These are phyloP conservation scores for Auxenochlorella pyrenoidosa DNA, from an alignment of 139 green algal species.

Conservation along the genomic window DNA sequence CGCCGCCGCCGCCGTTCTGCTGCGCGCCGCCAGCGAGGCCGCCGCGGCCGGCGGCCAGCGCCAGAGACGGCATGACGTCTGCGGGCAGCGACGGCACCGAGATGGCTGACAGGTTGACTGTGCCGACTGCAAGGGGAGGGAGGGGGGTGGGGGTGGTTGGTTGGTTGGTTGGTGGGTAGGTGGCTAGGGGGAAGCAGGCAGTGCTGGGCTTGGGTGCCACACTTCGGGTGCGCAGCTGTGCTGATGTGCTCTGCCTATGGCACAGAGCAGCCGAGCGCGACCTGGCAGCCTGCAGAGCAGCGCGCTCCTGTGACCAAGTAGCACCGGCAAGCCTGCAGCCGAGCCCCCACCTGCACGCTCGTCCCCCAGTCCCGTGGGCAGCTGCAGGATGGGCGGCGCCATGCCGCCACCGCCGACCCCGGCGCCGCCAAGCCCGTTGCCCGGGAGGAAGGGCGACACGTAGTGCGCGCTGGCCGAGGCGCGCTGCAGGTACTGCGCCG, in stretches of 20 bases:
- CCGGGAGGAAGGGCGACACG: conserved; percentile 1
- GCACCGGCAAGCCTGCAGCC: background rate
- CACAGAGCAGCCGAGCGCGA: background rate
- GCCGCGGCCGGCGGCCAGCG: background rate
- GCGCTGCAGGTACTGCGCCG: conserved; percentile 6
- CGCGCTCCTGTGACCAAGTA: background rate
- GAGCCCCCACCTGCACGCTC: background rate
- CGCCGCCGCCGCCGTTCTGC: background rate
- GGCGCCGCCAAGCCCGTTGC: background rate
- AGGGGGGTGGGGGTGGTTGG: background rate
- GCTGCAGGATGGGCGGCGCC: background rate
- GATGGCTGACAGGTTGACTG: background rate
- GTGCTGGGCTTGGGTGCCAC: too few relatives aligned
- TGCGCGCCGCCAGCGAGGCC: background rate
- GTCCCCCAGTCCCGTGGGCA: background rate
- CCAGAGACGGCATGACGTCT: background rate
- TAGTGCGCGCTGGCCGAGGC: background rate
- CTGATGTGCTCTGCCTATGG: background rate
- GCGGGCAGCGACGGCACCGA: background rate
- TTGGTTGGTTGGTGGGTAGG: too few relatives aligned
- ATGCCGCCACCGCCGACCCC: background rate
- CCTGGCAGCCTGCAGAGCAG: background rate
- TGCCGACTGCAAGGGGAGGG: background rate
- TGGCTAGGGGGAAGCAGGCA: too few relatives aligned
- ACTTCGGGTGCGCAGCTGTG: background rate